phyloP scores from a whole-genome alignment of 2,329 filamentous ascomycete genomes.

The Cordyceps pruinosa region DNA sequence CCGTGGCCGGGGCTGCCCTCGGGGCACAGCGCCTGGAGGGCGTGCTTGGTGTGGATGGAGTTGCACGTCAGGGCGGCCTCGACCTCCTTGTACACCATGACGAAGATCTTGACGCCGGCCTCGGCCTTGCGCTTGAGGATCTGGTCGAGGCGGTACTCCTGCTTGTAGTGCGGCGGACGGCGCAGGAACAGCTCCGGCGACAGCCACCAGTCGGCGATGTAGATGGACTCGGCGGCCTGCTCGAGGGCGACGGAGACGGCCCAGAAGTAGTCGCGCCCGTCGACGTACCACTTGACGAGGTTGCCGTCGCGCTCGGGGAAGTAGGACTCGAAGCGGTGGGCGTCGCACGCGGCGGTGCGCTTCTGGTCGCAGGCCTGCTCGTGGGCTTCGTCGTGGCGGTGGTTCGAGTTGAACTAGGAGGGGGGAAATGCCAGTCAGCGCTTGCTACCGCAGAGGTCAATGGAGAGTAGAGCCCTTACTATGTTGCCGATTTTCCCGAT shows the following conservation, averaged over 20 bases:
- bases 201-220: constrained; percentile 96
- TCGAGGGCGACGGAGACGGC: constrained; percentile 87
- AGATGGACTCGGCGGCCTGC: constrained; percentile 83
- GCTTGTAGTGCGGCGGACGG: constrained; percentile 72
- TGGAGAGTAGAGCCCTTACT: constrained; percentile 35
- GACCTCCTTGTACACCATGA: constrained; percentile 88
- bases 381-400: constrained; percentile 90
- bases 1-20: constrained; percentile 74
- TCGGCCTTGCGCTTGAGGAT: constrained; percentile 84
- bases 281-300: constrained; percentile 93
- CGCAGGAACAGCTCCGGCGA: constrained; percentile 83
- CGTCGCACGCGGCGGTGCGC: constrained; percentile 61
- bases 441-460: no score
- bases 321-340: constrained; percentile 82
- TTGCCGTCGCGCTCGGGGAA: constrained; percentile 83
- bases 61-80: constrained; percentile 82
- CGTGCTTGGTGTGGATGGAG: constrained; percentile 86
- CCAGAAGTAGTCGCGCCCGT: constrained; percentile 93
- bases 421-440: constrained; percentile 6
- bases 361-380: constrained; percentile 80
- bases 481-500: constrained; percentile 58
- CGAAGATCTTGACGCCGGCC: constrained; percentile 87
- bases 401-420: constrained; percentile 67
- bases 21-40: constrained; percentile 70
- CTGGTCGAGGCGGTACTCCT: constrained; percentile 82